Evolutionary conservation across 2,329 filamentous ascomycete species (phyloP), one percentile per base, ranked within the genome.

Genomic region (Talaromyces islandicus): DNA sequence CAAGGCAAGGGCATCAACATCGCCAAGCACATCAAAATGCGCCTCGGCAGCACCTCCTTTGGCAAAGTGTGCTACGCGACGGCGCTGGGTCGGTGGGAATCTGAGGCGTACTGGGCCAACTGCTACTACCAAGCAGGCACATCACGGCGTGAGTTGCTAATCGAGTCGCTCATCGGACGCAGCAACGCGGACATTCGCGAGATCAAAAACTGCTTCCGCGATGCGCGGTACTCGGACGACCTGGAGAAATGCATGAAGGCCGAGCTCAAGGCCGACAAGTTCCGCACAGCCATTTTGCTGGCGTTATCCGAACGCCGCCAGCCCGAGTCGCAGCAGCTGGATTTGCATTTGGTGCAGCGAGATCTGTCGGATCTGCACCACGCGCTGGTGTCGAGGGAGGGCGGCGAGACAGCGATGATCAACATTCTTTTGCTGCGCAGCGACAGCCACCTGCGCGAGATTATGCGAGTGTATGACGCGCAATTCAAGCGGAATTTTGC

Each of bases 91-190:
- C 84, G 84, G 57, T 97, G 92, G 88, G 94, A 97, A 77, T 88
- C 87, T 66, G 94, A 99, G 74, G 91, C 91, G 0, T 96, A 96
- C 80, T 99, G 94, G 92, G 92, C 93, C 62, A 97, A 97, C 73
- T 96, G 91, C 75, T 97, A 92, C 88, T 97, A 97, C 77, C 93
- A 97, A 71, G 88, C 88, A 41, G 89, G 93, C 73, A 90, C 88
- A 68, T 90, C 88, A 7, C 84, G 91, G 2, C 86, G 92, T 6
- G 93, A 97, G 74, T 81, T 99, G 38, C 83, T 99, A 57, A 97
- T 97, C 68, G 94, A 99, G 75, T 86, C 88, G 6, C 83, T 99
- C 21, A 96, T 97, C 86, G 94, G 94, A 0, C 86, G 92, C 6
- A 86, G 87, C 29, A 97, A 97, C 73, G 81, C 85, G n/a, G 94